These are phyloP conservation scores for Orbilia quercus DNA, from an alignment of 2,329 filamentous ascomycete species.

Conservation along the genomic window DNA sequence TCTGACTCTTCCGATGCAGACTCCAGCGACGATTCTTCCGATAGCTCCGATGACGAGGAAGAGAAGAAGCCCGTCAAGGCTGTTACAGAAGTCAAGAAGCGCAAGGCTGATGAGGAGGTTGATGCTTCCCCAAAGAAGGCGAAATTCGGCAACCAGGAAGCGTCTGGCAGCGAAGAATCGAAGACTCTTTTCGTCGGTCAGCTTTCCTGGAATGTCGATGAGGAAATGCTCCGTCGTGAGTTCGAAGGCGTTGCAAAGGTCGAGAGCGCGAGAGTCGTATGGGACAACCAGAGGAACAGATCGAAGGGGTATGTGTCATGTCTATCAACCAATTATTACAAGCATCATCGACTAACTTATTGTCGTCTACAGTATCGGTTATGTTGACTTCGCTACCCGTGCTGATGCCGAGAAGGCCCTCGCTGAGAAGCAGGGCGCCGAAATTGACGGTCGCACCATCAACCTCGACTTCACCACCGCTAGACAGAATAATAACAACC, in stretches of 20 bases:
- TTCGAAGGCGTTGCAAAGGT: constrained; percentile 85
- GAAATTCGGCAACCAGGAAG: constrained; percentile 70
- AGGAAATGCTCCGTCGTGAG: constrained; percentile 87
- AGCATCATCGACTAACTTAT: constrained; percentile 58
- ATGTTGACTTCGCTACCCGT: constrained; percentile 82
- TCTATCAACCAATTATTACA: not conserved
- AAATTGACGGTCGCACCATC: constrained; percentile 78
- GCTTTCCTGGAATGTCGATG: constrained; percentile 89
- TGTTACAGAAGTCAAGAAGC: constrained; percentile 70
- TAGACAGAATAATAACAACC: constrained; percentile 69
- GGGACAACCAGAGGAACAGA: constrained; percentile 81
- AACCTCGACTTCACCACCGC: constrained; percentile 82
- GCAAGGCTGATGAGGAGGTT: constrained; percentile 71
- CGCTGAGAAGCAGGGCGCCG: constrained; percentile 77
- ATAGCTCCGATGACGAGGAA: constrained; percentile 59
- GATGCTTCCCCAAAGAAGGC: constrained; percentile 73
- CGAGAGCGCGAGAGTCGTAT: constrained; percentile 80
- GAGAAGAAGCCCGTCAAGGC: constrained; percentile 57
- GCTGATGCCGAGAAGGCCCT: constrained; percentile 77
- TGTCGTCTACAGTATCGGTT: constrained; percentile 76
- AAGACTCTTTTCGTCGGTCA: constrained; percentile 88
- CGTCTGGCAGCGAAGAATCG: constrained; percentile 61
- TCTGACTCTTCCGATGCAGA: constrained; percentile 47
- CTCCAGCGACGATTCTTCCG: constrained; percentile 60
- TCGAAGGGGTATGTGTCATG: constrained; percentile 75